Conservation (phyloP, 2,329 filamentous ascomycete species). For the Nemania abortiva region DNA sequence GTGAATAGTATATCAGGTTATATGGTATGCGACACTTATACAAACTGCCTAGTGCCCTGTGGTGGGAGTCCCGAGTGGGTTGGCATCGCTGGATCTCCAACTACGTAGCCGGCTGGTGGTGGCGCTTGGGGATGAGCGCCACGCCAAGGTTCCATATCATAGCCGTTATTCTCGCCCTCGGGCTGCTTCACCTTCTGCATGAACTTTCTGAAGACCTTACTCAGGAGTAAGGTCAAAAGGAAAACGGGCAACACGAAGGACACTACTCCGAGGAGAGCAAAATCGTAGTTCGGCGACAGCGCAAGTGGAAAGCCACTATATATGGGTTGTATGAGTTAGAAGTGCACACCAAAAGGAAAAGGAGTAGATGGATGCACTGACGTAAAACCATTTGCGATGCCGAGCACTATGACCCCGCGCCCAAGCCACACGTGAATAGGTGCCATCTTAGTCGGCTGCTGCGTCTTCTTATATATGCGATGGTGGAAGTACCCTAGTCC, state of each 20-base stretch:
- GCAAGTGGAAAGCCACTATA: slow-evolving; percentile 69
- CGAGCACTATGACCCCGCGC: slow-evolving; percentile 64
- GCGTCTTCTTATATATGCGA: slow-evolving; percentile 63
- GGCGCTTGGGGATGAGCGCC: slow-evolving; percentile 12
- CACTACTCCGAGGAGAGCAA: slow-evolving; percentile 62
- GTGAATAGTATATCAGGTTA: not conserved
- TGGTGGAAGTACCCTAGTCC: slow-evolving; percentile 68
- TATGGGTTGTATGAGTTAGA: slow-evolving; percentile 9
- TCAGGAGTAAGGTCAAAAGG: slow-evolving; percentile 53
- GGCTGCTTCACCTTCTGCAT: slow-evolving; percentile 48
- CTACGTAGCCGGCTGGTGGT: slow-evolving; percentile 6
- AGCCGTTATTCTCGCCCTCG: slow-evolving; percentile 39
- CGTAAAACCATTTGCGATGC: slow-evolving; percentile 69
- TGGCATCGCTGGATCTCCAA: slow-evolving; percentile 29
- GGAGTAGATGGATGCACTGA: slow-evolving; percentile 50
- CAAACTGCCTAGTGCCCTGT: slow-evolving; percentile 27
- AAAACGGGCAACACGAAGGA: slow-evolving; percentile 59
- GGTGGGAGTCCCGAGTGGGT: slow-evolving; percentile 30
- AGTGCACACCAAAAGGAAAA: not conserved
- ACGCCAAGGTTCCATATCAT: slow-evolving; percentile 48
- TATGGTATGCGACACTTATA: slow-evolving; percentile 13
- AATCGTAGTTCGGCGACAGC: slow-evolving; percentile 60
- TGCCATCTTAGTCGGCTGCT: slow-evolving; percentile 62
- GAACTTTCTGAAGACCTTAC: slow-evolving; percentile 51
- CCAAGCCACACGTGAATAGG: slow-evolving; percentile 70